Base-by-base conservation (phyloP, 2,329 filamentous ascomycete genomes). In the Fusarium brevicatenulatum region DNA sequence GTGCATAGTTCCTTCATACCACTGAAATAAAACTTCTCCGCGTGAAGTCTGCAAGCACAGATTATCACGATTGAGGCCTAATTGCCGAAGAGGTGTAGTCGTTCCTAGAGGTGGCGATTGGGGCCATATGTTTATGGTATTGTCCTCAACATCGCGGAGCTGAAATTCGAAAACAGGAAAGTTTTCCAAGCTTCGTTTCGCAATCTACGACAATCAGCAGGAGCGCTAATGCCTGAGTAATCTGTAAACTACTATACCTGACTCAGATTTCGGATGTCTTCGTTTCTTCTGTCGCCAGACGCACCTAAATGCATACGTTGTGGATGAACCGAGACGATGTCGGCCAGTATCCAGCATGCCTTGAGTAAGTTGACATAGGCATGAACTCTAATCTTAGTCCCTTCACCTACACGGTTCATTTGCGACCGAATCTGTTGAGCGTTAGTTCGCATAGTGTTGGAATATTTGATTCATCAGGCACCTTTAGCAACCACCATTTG, bases 31-130 rank as follows among this genome's bases (percentile, higher is more conserved):
- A 3, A 46, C 6, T 1, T 46, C 43, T 7, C 25, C 25, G 0
- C 7, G 0, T 0, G 43, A 10, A 15, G 12, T 28, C 18, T 46
- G 18, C 43, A 5, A 13, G 1, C 5, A 0, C 4, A 4, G 4
- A 2, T 3, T 28, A 21, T 46, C 25, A 0, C 12, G 18, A 21
- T 7, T 2, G 2, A 5, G 3, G 23, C 8, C 4, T 1, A 46
- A 18, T 0, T 28, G 8, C 5, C 18, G 1, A 1, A 1, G 23
- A 7, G 18, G 23, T 2, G 0, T 5, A 2, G 5, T 44, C 2
- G 23, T 25, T 7, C 16, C 11, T 9, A 7, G 12, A 7, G 16
- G 23, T 3, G 10, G 10, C 0, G 7, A 3, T 19, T 12, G 16
- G 16, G 7, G 5, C 23, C 43, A 44, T 19, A 44, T 25, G 2